phyloP scores from a whole-genome alignment of 108 stramenopile species.

The Chaetoceros muelleri region DNA sequence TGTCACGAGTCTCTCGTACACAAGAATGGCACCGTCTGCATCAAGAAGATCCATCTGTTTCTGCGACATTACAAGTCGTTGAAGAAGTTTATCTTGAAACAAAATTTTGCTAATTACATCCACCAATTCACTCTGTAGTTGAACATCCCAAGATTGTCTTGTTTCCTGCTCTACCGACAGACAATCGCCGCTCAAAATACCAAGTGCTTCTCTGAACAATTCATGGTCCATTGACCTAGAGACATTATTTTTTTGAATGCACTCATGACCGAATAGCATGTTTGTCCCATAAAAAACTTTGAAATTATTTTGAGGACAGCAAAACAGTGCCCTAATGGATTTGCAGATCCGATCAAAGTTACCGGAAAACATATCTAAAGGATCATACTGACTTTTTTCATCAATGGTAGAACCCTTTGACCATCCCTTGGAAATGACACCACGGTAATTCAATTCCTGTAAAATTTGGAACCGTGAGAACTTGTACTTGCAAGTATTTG shows the following conservation, averaged over 20 bases:
- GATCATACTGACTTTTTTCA: slow-evolving; percentile 17
- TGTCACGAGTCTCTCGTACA: slow-evolving; percentile 41
- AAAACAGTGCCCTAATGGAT: slow-evolving; percentile 26
- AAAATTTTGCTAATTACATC: slow-evolving; percentile 11
- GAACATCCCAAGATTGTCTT: slow-evolving; percentile 5
- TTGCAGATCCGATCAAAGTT: slow-evolving; percentile 14
- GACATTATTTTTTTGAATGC: background rate
- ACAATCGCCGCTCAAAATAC: background rate
- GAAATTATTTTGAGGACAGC: slow-evolving; percentile 57
- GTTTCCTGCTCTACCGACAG: background rate
- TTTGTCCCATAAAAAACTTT: slow-evolving; percentile 27
- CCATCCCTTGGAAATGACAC: slow-evolving; percentile 36
- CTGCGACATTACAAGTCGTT: slow-evolving; percentile 35
- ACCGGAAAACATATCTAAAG: slow-evolving; percentile 47
- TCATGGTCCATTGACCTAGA: background rate
- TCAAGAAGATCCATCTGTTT: slow-evolving; percentile 40
- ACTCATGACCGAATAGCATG: slow-evolving; percentile 20
- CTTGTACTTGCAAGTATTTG: slow-evolving; percentile 41
- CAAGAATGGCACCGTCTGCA: slow-evolving; percentile 52
- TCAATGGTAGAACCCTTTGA: background rate
- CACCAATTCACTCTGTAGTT: slow-evolving; percentile 11
- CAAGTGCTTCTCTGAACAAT: background rate
- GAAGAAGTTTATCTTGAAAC: slow-evolving; percentile 23
- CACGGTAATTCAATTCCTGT: slow-evolving; percentile 34
- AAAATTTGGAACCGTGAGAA: slow-evolving; percentile 30